Percentiles rank a stretch among this genome's conserved stretches.
These are phyloP conservation scores for Xylaria sp. DNA, from an alignment of 2,329 filamentous ascomycete genomes.

Conservation along the genomic window DNA sequence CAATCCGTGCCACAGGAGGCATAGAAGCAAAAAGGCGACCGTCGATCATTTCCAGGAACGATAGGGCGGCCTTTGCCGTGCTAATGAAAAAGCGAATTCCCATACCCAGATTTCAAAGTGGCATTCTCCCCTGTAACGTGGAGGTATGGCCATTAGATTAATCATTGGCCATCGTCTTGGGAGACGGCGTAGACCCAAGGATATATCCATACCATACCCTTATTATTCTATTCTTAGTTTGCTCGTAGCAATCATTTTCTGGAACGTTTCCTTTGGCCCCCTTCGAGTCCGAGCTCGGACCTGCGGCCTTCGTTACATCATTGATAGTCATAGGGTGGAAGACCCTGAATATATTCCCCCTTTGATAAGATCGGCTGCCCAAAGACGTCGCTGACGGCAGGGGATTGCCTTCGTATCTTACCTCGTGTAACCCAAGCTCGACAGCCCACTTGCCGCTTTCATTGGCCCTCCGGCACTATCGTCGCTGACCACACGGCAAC, in stretches of 20 bases:
- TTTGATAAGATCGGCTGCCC: slow-evolving; percentile 19
- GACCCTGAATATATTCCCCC: slow-evolving; percentile 4
- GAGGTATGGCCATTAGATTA: slow-evolving; percentile 1
- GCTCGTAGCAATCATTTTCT: background rate
- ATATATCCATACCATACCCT: slow-evolving; percentile 1
- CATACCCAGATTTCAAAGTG: background rate
- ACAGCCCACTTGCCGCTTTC: slow-evolving; percentile 16
- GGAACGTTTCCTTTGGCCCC: slow-evolving; percentile 1
- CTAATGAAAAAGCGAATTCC: background rate
- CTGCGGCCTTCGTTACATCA: slow-evolving; percentile 6
- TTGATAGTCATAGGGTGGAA: slow-evolving; percentile 1
- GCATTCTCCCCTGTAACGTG: slow-evolving; percentile 11
- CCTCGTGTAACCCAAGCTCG: slow-evolving; percentile 5
- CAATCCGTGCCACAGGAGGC: background rate
- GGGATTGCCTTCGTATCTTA: background rate
- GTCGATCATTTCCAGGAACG: slow-evolving; percentile 22
- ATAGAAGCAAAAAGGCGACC: background rate
- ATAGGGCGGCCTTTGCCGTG: slow-evolving; percentile 6
- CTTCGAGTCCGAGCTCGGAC: slow-evolving; percentile 5
- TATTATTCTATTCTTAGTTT: slow-evolving; percentile 19
- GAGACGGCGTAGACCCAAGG: background rate
- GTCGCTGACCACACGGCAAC: slow-evolving; percentile 2
- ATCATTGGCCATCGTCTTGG: background rate
- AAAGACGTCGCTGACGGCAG: slow-evolving; percentile 7
- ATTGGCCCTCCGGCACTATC: slow-evolving; percentile 12